Percentiles rank a stretch among this genome's conserved stretches.
phyloP scores from a whole-genome alignment of 2,329 filamentous ascomycete genomes.

The Amphichorda felina region DNA sequence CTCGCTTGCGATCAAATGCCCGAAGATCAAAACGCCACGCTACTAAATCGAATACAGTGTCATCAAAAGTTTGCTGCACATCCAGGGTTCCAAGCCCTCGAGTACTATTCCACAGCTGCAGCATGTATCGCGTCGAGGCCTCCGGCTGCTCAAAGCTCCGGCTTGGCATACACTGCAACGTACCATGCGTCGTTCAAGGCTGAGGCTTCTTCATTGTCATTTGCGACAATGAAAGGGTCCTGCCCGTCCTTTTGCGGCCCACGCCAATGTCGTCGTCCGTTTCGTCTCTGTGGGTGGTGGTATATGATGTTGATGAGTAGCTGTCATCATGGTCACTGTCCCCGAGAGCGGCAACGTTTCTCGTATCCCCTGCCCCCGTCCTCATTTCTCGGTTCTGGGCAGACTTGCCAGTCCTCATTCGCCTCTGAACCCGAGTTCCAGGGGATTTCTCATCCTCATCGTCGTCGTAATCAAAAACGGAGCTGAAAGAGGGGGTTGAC shows the following conservation, averaged over 20 bases:
- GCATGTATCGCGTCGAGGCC: too few relatives aligned
- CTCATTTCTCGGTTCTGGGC: not conserved
- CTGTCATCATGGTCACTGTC: slow-evolving; percentile 21
- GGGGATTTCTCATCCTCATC: slow-evolving; percentile 19
- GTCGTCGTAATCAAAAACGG: slow-evolving; percentile 30
- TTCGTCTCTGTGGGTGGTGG: slow-evolving; percentile 37
- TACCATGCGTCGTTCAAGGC: too few relatives aligned
- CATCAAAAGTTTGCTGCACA: too few relatives aligned
- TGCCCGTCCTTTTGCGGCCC: slow-evolving; percentile 30
- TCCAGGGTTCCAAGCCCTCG: too few relatives aligned
- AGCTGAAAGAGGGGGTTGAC: slow-evolving; percentile 17
- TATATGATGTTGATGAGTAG: slow-evolving; percentile 34
- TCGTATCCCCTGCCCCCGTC: not conserved
- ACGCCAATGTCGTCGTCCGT: slow-evolving; percentile 24
- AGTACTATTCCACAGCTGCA: too few relatives aligned
- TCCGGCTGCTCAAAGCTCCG: too few relatives aligned
- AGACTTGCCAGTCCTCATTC: slow-evolving; percentile 12
- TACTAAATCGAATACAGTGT: too few relatives aligned
- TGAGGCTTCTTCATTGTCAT: slow-evolving; percentile 29
- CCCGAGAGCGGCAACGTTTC: not conserved
- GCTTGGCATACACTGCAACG: too few relatives aligned
- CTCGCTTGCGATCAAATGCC: too few relatives aligned
- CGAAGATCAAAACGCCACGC: too few relatives aligned
- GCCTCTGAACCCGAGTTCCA: not conserved
- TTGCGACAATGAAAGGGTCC: slow-evolving; percentile 53